Evolutionary conservation across 2,329 filamentous ascomycete species (phyloP), one percentile per base, ranked within the genome.

Genomic region (Juglanconis juglandina): DNA sequence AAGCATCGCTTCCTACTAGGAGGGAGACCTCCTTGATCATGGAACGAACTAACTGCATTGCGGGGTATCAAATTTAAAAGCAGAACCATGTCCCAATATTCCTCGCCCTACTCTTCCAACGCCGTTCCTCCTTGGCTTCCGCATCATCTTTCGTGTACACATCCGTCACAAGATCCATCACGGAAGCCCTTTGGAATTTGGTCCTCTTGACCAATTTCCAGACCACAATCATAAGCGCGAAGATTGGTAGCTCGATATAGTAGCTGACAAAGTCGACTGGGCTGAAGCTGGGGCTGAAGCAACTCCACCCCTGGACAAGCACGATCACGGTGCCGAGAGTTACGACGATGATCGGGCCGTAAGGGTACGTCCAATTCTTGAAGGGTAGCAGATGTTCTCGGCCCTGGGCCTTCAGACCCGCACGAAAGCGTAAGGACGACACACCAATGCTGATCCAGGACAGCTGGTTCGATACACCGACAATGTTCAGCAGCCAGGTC

Each of bases 401-500:
- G n/a, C 81, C 81, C 64, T 89, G 87, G 2, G 73, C 69, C 51
- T 76, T 75, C 57, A 89, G 73, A 4, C 77, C 87, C 3, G 77
- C 72, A 33, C 87, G 83, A 75, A 89, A 89, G 33, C 87, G 84
- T n/a, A 89, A 73, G 0, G 84, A 88, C 0, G 86, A 81, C 57
- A 88, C 76, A 6, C 85, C 81, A 61, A 89, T 89, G 59, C 83
- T 79, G 65, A 84, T 81, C 86, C 87, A 89, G 53, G 83, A 84
- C 4, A 89, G 73, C 71, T 88, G 86, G 69, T 88, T 88, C 0
- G 85, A 87, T 0, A 89, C 86, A 10, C 86, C 86, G 58, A 89
- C 84, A 50, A 89, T 81, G 60, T 88, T 87, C 68, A 88, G 86
- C 17, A 88, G 72, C 86, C 86, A 88, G 1, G 78, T 81, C 86